Evolutionary conservation across 352 stramenopile genomes (phyloP).

Genomic region (Plasmopara muralis): DNA sequence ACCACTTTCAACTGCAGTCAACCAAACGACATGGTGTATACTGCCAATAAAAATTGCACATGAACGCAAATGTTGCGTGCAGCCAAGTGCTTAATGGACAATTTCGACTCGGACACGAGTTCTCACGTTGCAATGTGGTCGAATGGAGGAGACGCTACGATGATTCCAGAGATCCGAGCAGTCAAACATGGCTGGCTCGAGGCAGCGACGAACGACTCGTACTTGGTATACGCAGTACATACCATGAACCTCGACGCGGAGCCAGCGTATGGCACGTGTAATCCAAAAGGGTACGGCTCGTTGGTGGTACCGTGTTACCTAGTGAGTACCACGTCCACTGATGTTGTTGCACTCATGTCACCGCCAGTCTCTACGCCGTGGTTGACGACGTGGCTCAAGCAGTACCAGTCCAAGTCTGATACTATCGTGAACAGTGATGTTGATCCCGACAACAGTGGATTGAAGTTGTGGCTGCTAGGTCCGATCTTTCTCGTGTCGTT

Average conservation of each 20-base stretch:
- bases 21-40: constrained; percentile 15
- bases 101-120: constrained; percentile 20
- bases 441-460: too few relatives aligned
- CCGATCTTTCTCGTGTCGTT: constrained; percentile 16
- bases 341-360: constrained; percentile 22
- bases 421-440: too few relatives aligned
- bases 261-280: constrained; percentile 26
- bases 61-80: constrained; percentile 25
- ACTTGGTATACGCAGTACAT: constrained; percentile 26
- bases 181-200: constrained; percentile 25
- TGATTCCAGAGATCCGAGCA: constrained; percentile 19
- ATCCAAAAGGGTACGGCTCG: constrained; percentile 24
- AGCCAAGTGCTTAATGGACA: constrained; percentile 27
- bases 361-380: constrained; percentile 16
- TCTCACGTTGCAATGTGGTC: constrained; percentile 30
- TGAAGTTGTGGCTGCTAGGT: constrained; percentile 20
- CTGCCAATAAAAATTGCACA: constrained; percentile 20
- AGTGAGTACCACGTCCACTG: constrained; percentile 16
- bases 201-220: constrained; percentile 19
- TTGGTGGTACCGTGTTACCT: constrained; percentile 38
- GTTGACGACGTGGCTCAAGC: constrained; percentile 25
- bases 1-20: constrained; percentile 25
- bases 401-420: constrained; percentile 17
- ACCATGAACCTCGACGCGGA: constrained; percentile 18
- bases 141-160: constrained; percentile 19